Base-by-base conservation (phyloP, 2,329 filamentous ascomycete genomes). In the Pyrenophora seminiperda region DNA sequence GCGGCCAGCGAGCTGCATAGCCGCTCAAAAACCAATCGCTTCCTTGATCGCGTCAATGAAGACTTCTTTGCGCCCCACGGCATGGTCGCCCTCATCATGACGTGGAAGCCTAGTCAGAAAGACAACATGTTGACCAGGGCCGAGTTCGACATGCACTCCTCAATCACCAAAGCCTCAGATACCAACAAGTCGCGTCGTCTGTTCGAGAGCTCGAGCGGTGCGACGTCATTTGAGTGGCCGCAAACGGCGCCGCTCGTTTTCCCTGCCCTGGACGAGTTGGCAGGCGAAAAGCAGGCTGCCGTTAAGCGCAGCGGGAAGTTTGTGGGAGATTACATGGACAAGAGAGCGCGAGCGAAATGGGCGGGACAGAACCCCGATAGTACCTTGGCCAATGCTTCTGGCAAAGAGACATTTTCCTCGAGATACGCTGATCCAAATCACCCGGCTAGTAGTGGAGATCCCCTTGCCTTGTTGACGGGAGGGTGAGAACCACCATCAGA, bases 41-140 rank as follows among this genome's bases (percentile, higher is more conserved):
- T 83, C 58, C 74, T 86, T 13, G 77, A 83, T 53, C 68, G 71
- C 19, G 74, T 83, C 54, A 86, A 86, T 57, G 72, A 78, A 7
- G 72, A 78, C 2, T 79, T 83, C 53, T 86, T 86, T 63, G 75
- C 73, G 22, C 82, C 83, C 0, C 77, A 76, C 1, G 83, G 83
- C 0, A 72, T 85, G 0, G 80, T 78, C 63, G 79, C 76, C 46
- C 66, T 82, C 7, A 73, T 86, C 33, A 78, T 84, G 72, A 81
- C 78, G 1, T 83, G 75, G 72, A 78, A 78, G 36, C 41, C 78
- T 9, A 71, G 75, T 3, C 55, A 68, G 13, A 38, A 48, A 68
- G 77, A 33, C 15, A 17, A 5, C 30, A 24, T 39, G 29, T 41
- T 34, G 18, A 55, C 27, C 10, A 30, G 5, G 39, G 39, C 34